Base-by-base conservation (phyloP, 2,329 filamentous ascomycete genomes). In the Rachicladosporium sp. region DNA sequence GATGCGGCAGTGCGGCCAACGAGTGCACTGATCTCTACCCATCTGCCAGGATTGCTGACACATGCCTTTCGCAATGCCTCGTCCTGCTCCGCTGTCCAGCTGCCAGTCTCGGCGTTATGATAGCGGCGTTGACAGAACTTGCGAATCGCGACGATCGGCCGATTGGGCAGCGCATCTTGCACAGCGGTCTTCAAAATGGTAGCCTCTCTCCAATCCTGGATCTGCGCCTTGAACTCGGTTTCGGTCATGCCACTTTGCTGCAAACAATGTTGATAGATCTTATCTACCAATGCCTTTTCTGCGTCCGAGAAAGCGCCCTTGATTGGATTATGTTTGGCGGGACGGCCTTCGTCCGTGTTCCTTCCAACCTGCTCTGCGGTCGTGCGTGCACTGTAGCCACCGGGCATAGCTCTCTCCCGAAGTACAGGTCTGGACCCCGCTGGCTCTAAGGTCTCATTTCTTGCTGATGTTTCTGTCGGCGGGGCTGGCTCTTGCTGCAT, bases 1-100 rank as follows among this genome's bases (percentile, higher is more conserved):
- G 85, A 80, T 43, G 76, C 72, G 0, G 73, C 67, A 31, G 76
- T 71, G 4, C 82, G 76, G 45, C 77, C 77, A 46, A 83, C 70
- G 13, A 73, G 47, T n/a, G 67, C 63, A 0, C 69, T 74, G 46
- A 87, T 80, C 21, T 66, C 48, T 8, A 68, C 68, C 77, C 80
- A 87, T 43, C 75, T 72, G 10, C 64, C 68, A 1, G 69, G 67
- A 36, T 71, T 57, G n/a, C 58, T 45, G 3, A 67, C 60, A 37
- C 71, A 65, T 4, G 74, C 56, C 1, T 61, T 46, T 4, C 52
- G 59, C 5, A 83, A 58, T 41, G 71, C 63, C 6, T 71, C 59
- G 40, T 81, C 75, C 47, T 82, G 69, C 32, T 77, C 72, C 2
- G 54, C 42, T 0, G 69, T 73, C 78, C 78, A 83, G 2, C 60